Base-by-base conservation (phyloP, 192 early-diverging fungal genomes). In the Coemansia sp. region DNA sequence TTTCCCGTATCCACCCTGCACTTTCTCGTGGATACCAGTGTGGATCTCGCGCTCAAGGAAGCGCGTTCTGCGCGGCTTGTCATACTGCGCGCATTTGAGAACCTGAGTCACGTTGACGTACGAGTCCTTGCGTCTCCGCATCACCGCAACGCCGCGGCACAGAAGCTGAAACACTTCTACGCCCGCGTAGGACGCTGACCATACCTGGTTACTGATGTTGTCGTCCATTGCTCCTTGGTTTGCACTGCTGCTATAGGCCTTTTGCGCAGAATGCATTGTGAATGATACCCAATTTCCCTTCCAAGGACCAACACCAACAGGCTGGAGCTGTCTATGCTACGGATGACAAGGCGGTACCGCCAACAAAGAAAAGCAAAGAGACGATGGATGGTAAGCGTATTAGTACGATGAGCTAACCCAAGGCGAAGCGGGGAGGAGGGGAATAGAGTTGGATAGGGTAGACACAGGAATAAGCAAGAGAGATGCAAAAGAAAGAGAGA, bases 1-100 rank as follows among this genome's bases (percentile, higher is more conserved):
- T 79, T 95, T 94, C 20, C 95, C 95, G 77, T 97, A 97, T 12
- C 95, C 95, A 22, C 95, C 95, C 81, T 97, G 95, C 19, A 97
- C 88, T 76, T 97, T 97, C 68, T 97, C 95, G 78, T 97, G 93
- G 22, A 85, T 84, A 14, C 90, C 91, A 43, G 84, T 82, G 53
- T 92, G 81, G 7, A 97, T 86, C 64, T 95, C 94, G 67, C 86
- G 84, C 83, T 97, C 95, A 12, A 97, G 87, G 57, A 95, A 93
- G 71, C 92, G 93, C 48, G 94, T 94, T 43, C 95, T 85, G 67
- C 85, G 86, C 58, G 88, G 88, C 73, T 96, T 96, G 63, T 93
- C 91, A 56, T 92, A 90, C 56, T 89, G 90, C 19, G 95, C 95
- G 17, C 92, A 90, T 71, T 96, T 95, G 44, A 97, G 87, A 45